phyloP scores from a whole-genome alignment of 306 rosid genomes.

The Prinsepia uniflora region DNA sequence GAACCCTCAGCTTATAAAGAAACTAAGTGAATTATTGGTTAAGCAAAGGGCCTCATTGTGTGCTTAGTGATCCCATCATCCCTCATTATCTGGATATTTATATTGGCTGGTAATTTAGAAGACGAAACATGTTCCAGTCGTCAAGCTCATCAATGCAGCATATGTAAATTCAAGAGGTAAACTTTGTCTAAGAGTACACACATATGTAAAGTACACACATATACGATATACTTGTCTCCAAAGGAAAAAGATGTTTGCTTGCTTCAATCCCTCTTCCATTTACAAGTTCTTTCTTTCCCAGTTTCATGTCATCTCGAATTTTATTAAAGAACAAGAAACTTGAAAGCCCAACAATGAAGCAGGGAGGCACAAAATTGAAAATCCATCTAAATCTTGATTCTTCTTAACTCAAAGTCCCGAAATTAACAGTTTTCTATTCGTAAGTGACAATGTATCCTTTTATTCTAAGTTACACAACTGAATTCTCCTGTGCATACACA shows the following conservation, averaged over 20 bases:
- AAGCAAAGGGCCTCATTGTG: conserved; percentile 87
- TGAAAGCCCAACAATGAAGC: no score
- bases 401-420: no score
- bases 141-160: not conserved
- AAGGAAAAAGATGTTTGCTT: not conserved
- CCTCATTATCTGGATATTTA: conserved; percentile 4
- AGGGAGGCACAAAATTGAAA: no score
- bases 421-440: not conserved
- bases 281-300: no score
- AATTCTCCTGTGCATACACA: not conserved
- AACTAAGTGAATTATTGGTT: conserved; percentile 68
- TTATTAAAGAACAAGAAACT: no score
- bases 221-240: not conserved
- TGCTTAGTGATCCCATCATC: conserved; percentile 36
- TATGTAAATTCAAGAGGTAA: not conserved
- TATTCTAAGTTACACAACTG: not conserved
- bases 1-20: conserved; percentile 54
- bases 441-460: not conserved
- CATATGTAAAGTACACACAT: not conserved
- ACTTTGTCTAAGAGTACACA: not conserved
- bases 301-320: no score
- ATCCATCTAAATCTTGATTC: no score
- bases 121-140: not conserved
- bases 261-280: no score
- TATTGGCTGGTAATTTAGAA: not conserved